phyloP scores from a whole-genome alignment of 2,329 filamentous ascomycete genomes.

The Colletotrichum musicola region DNA sequence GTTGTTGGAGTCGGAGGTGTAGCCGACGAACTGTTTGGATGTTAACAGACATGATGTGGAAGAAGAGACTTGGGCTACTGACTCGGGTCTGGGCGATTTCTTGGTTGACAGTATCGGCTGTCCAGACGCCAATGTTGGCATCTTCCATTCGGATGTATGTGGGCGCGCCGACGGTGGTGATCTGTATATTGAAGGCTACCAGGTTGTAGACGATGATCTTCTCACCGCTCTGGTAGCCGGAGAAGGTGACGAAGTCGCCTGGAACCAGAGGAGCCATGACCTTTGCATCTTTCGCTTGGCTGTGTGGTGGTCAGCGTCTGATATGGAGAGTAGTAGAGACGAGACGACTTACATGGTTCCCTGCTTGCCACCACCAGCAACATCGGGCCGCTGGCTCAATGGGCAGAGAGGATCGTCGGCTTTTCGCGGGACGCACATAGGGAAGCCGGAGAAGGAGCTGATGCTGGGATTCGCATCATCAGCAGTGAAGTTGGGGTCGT shows the following conservation, averaged over 20 bases:
- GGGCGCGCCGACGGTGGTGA: conserved; percentile 49
- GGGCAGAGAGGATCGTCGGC: conserved; percentile 51
- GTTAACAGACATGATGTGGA: background rate
- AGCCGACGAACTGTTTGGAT: conserved; percentile 51
- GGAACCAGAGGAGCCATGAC: conserved; percentile 55
- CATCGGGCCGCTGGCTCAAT: conserved; percentile 49
- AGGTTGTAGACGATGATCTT: conserved; percentile 53
- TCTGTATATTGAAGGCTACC: conserved; percentile 53
- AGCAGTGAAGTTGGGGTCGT: conserved; percentile 56
- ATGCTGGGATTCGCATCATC: conserved; percentile 62
- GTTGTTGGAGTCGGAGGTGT: conserved; percentile 48
- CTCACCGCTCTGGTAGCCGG: conserved; percentile 48
- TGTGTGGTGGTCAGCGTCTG: conserved; percentile 37
- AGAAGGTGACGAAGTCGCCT: conserved; percentile 56
- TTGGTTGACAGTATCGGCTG: conserved; percentile 46
- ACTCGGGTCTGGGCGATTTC: conserved; percentile 51
- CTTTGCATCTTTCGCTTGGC: conserved; percentile 49
- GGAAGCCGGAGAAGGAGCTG: conserved; percentile 61
- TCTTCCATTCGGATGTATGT: conserved; percentile 58
- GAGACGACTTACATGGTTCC: conserved; percentile 34
- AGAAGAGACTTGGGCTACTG: background rate
- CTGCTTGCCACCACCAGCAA: conserved; percentile 30
- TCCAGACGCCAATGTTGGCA: conserved; percentile 54
- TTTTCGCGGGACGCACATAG: conserved; percentile 63
- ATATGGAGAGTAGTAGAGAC: background rate